phyloP scores from a whole-genome alignment of 768 basidiomycete species.

The Exidia glandulosa region DNA sequence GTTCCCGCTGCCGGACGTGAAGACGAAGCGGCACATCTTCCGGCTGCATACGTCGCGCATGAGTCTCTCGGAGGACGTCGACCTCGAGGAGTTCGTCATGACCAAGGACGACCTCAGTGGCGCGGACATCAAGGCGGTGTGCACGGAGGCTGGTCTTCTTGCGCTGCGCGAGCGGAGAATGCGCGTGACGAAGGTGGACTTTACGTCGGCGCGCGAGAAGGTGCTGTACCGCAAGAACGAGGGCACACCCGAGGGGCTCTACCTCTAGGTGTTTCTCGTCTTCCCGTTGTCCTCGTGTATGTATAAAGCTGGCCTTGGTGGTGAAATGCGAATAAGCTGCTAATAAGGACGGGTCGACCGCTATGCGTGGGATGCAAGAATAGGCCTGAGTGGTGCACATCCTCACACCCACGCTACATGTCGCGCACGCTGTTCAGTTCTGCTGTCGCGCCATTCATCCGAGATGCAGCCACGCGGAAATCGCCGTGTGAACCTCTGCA shows the following conservation, averaged over 20 bases:
- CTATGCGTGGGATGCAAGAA: too few relatives aligned
- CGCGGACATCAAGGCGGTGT: constrained; percentile 98
- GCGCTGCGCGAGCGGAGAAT: constrained; percentile 91
- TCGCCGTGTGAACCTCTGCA: too few relatives aligned
- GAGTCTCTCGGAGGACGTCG: constrained; percentile 80
- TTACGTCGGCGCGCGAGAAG: constrained; percentile 88
- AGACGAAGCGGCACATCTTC: constrained; percentile 99
- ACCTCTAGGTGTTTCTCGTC: constrained; percentile 38
- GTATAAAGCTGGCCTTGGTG: too few relatives aligned
- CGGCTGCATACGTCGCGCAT: constrained; percentile 89
- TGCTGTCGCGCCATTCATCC: too few relatives aligned
- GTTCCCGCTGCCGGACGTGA: constrained; percentile 93
- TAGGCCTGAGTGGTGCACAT: too few relatives aligned
- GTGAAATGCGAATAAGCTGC: too few relatives aligned
- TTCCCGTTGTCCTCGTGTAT: neutral
- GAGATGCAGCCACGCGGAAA: too few relatives aligned
- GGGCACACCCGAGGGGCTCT: constrained; percentile 83
- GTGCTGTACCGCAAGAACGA: constrained; percentile 97
- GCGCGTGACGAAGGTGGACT: constrained; percentile 87
- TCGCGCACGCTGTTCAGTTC: too few relatives aligned
- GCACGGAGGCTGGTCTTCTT: constrained; percentile 94
- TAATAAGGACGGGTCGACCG: too few relatives aligned
- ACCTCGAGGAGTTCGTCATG: constrained; percentile 90
- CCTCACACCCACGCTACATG: too few relatives aligned
- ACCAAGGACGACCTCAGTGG: constrained; percentile 94